These are phyloP conservation scores for Collybia mongolica DNA, from an alignment of 768 basidiomycete species.

Conservation along the genomic window DNA sequence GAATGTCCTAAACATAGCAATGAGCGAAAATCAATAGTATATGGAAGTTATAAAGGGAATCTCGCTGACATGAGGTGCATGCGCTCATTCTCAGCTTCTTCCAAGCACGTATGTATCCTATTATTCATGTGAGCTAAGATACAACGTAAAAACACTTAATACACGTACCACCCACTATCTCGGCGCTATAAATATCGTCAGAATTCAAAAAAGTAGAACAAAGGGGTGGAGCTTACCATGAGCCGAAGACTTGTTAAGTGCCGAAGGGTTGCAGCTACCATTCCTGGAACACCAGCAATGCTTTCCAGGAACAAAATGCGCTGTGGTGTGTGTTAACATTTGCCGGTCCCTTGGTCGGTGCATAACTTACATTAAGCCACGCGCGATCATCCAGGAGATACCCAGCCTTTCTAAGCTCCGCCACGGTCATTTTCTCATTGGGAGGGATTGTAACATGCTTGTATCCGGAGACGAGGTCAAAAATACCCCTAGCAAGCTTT, in stretches of 20 bases:
- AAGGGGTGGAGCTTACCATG: slow-evolving; percentile 53
- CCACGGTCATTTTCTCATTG: slow-evolving; percentile 60
- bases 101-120: slow-evolving; percentile 92
- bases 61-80: slow-evolving; percentile 84
- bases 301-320: slow-evolving; percentile 72
- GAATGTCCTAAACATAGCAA: slow-evolving; percentile 67
- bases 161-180: slow-evolving; percentile 48
- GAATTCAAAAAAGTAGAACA: background rate
- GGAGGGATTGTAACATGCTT: slow-evolving; percentile 69
- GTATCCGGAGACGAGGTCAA: slow-evolving; percentile 87
- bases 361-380: slow-evolving; percentile 67
- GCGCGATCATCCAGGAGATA: slow-evolving; percentile 70
- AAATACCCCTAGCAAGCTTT: slow-evolving; percentile 55
- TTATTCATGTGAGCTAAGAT: slow-evolving; percentile 43
- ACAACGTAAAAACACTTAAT: background rate
- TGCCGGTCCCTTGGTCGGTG: too few relatives aligned
- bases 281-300: slow-evolving; percentile 94
- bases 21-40: background rate
- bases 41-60: background rate
- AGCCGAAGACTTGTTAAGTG: slow-evolving; percentile 87
- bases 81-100: slow-evolving; percentile 96
- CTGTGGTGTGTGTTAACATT: slow-evolving; percentile 20
- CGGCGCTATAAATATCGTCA: slow-evolving; percentile 34
- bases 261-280: slow-evolving; percentile 87
- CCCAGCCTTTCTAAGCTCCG: slow-evolving; percentile 72